These are phyloP conservation scores for Hypoxylon sp. DNA, from an alignment of 2,329 filamentous ascomycete genomes.

Conservation along the genomic window DNA sequence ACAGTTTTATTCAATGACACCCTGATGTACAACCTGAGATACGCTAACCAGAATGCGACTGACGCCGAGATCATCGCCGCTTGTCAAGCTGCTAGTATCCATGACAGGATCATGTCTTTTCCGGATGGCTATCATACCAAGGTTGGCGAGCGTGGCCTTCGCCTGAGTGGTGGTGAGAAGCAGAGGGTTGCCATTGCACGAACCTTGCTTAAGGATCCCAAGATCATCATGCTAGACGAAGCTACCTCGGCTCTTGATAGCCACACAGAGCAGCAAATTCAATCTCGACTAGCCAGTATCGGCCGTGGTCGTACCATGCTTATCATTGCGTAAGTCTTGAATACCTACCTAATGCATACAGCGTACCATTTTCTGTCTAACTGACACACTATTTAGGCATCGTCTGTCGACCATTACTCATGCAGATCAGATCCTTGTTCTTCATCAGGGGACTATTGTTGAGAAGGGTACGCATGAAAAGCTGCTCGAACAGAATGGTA, in stretches of 20 bases:
- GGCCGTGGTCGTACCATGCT: conserved; percentile 91
- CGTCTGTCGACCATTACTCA: conserved; percentile 88
- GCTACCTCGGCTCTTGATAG: conserved; percentile 93
- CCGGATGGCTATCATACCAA: conserved; percentile 91
- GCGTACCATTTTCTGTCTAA: conserved; percentile 9
- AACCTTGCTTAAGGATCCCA: conserved; percentile 91
- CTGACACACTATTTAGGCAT: conserved; percentile 66
- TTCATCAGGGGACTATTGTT: conserved; percentile 81
- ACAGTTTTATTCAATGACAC: conserved; percentile 96
- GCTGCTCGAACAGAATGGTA: conserved; percentile 77
- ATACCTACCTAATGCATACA: neutral
- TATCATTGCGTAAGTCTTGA: conserved; percentile 83
- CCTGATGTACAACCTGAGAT: conserved; percentile 94
- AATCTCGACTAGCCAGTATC: conserved; percentile 85
- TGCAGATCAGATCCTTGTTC: conserved; percentile 86
- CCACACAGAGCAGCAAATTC: conserved; percentile 93
- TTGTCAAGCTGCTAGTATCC: conserved; percentile 89
- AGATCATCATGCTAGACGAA: conserved; percentile 93
- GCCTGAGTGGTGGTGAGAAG: conserved; percentile 91
- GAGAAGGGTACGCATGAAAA: conserved; percentile 86
- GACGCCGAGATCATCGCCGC: conserved; percentile 87
- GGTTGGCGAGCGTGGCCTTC: conserved; percentile 89
- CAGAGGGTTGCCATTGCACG: conserved; percentile 94
- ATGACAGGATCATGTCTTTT: conserved; percentile 91
- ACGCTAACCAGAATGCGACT: conserved; percentile 85